Conservation (phyloP, 306 rosid species). For the Carpinus fangiana region DNA sequence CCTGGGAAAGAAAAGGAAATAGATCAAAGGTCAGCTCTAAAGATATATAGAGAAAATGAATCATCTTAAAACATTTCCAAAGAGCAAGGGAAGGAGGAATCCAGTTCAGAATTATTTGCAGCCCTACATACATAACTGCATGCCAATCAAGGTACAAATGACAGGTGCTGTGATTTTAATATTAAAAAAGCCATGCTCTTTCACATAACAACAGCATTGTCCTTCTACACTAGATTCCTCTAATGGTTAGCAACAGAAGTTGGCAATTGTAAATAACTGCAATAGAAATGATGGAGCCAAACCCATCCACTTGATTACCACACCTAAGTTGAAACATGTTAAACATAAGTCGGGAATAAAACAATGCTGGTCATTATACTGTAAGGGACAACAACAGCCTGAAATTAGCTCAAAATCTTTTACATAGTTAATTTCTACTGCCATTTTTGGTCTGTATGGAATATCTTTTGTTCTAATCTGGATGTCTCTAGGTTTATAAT, state of each 20-base stretch:
- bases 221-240: neutral
- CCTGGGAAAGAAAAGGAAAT: constrained; percentile 51
- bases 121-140: neutral
- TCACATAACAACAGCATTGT: neutral
- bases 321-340: neutral
- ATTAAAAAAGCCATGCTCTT: neutral
- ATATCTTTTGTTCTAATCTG: neutral
- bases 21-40: neutral
- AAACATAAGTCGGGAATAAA: neutral
- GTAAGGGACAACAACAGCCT: neutral
- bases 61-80: constrained; percentile 6
- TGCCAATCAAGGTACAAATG: neutral
- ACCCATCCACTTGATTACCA: neutral
- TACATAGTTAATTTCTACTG: neutral
- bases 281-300: neutral
- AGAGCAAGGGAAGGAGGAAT: neutral
- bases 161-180: neutral
- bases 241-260: neutral
- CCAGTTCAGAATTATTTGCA: constrained; percentile 3
- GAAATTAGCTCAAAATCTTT: neutral
- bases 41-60: neutral
- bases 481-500: neutral
- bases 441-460: neutral
- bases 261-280: neutral
- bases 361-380: neutral